These are phyloP conservation scores for Purpureocillium lavendulum DNA, from an alignment of 2,329 filamentous ascomycete species.

Conservation along the genomic window DNA sequence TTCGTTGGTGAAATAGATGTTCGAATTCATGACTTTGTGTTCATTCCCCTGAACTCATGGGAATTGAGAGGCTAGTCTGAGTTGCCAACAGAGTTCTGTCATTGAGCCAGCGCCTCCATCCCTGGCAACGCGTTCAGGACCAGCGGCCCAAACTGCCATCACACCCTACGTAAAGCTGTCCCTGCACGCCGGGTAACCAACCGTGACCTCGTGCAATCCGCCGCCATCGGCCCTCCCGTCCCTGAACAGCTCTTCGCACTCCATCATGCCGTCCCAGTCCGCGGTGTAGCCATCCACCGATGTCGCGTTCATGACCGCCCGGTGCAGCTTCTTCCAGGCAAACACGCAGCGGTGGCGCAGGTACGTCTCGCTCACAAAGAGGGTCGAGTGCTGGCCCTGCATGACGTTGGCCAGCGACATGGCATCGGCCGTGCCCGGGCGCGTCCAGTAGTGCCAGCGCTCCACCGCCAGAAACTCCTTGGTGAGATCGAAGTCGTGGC, in stretches of 20 bases:
- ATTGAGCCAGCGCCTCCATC: too few species aligned
- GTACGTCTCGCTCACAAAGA: slow-evolving; percentile 1
- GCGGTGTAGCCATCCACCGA: slow-evolving; percentile 2
- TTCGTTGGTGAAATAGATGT: too few species aligned
- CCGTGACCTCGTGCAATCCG: not conserved
- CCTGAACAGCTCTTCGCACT: slow-evolving; percentile 3
- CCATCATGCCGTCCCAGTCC: slow-evolving; percentile 1
- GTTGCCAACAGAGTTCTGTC: too few species aligned
- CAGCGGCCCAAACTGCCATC: too few species aligned
- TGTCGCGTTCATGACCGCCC: slow-evolving; percentile 1
- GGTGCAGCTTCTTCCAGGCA: slow-evolving; percentile 4
- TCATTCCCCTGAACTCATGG: too few species aligned
- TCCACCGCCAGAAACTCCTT: slow-evolving; percentile 2
- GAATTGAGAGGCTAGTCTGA: too few species aligned
- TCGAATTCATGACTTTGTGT: too few species aligned
- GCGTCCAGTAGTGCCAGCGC: slow-evolving; percentile 1
- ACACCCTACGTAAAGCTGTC: too few species aligned
- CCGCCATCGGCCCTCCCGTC: not conserved
- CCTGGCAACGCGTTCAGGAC: too few species aligned
- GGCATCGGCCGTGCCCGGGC: not conserved
- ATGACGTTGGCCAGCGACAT: slow-evolving; percentile 3
- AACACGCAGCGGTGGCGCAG: slow-evolving; percentile 3
- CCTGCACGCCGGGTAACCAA: slow-evolving; percentile 2
- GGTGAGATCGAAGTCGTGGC: slow-evolving; percentile 4
- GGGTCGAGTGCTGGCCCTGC: slow-evolving; percentile 2